These are phyloP conservation scores for Jackrogersella multiformis DNA, from an alignment of 495 filamentous ascomycete species.

Conservation along the genomic window DNA sequence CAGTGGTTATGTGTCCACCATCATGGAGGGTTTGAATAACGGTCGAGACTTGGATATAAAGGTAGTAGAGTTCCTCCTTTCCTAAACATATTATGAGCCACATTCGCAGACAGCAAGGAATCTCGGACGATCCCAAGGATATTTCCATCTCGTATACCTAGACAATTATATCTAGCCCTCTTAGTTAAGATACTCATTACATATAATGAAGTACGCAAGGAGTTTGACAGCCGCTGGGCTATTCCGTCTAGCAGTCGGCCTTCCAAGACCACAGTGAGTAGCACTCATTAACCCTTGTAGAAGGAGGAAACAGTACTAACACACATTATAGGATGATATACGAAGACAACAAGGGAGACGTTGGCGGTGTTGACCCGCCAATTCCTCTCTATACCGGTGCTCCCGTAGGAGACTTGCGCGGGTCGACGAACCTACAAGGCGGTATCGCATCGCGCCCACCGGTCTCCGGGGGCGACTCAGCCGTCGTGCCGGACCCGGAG, in stretches of 20 bases:
- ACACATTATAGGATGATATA: slow-evolving; percentile 34
- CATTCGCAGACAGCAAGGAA: background rate
- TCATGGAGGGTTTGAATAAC: background rate
- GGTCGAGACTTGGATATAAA: slow-evolving; percentile 21
- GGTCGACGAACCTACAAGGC: slow-evolving; percentile 49
- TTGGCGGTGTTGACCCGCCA: slow-evolving; percentile 50
- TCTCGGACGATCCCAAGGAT: slow-evolving; percentile 1
- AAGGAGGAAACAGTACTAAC: slow-evolving; percentile 11
- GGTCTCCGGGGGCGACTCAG: slow-evolving; percentile 45
- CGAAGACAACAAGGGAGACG: slow-evolving; percentile 49
- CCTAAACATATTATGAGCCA: background rate
- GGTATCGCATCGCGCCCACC: slow-evolving; percentile 49
- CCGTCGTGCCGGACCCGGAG: slow-evolving; percentile 47
- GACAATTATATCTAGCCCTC: background rate
- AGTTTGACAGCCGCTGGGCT: slow-evolving; percentile 34
- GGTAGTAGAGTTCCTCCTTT: background rate
- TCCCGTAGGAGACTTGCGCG: slow-evolving; percentile 48
- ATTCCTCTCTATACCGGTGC: slow-evolving; percentile 45
- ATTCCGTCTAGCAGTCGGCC: slow-evolving; percentile 28
- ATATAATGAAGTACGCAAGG: slow-evolving; percentile 37
- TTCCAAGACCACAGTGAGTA: slow-evolving; percentile 45
- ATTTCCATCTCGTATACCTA: background rate
- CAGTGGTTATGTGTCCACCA: slow-evolving; percentile 9
- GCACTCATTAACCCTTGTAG: background rate
- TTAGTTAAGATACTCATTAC: background rate